Conservation (phyloP, 345 rosid genomes). For the Eucalyptus marginata region DNA sequence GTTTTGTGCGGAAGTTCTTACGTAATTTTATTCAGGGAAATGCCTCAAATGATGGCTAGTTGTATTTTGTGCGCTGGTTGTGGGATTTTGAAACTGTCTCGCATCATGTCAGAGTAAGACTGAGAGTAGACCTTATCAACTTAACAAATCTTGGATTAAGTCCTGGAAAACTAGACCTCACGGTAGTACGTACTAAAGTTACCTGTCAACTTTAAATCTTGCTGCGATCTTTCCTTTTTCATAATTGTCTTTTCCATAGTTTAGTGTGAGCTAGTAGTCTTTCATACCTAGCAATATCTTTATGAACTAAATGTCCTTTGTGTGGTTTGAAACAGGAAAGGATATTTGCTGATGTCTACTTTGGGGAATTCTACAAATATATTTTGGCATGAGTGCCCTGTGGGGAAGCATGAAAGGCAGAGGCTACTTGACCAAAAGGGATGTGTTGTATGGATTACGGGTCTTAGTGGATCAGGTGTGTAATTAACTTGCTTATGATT, state of each 20-base stretch:
- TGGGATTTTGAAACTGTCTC: not conserved
- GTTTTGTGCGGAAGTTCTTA: not conserved
- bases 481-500: not conserved
- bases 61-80: not conserved
- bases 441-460: constrained; percentile 93
- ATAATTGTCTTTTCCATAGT: not conserved
- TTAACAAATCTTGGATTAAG: not conserved
- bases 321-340: not conserved
- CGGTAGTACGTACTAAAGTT: not conserved
- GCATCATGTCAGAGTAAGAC: not conserved
- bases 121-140: not conserved
- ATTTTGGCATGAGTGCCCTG: constrained; percentile 88
- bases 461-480: constrained; percentile 94
- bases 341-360: constrained; percentile 40
- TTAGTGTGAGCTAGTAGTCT: not conserved
- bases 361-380: constrained; percentile 58
- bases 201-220: not conserved
- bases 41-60: not conserved
- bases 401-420: constrained; percentile 75
- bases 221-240: not conserved
- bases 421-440: constrained; percentile 72
- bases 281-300: not conserved
- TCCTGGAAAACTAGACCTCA: not conserved
- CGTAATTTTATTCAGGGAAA: not conserved
- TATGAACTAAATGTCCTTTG: not conserved